Conservation (phyloP, 2,329 filamentous ascomycete genomes). For the Monilinia fructigena region DNA sequence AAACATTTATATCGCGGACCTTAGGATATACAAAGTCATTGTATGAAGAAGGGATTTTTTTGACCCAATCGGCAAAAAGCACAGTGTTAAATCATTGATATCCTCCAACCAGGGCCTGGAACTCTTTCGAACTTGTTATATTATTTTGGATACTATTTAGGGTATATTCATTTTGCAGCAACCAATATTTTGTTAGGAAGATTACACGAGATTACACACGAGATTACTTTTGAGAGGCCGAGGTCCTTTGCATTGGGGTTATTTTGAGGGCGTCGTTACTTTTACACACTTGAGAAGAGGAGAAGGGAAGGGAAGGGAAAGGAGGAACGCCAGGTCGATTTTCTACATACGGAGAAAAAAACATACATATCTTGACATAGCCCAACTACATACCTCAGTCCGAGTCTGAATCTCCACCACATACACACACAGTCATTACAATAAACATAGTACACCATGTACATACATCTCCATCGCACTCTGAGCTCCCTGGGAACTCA, state of each 20-base stretch:
- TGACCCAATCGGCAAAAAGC: neutral
- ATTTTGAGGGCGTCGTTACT: neutral
- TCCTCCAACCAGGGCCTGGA: neutral
- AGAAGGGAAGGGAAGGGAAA: too few species aligned
- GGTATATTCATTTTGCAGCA: too few species aligned
- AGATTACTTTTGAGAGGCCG: neutral
- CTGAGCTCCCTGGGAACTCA: neutral
- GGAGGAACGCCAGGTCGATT: neutral
- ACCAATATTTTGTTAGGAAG: neutral
- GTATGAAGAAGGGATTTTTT: neutral
- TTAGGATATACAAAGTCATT: neutral
- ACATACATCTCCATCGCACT: neutral
- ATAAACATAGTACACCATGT: neutral
- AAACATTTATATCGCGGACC: neutral
- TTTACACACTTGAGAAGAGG: neutral
- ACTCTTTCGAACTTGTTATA: neutral
- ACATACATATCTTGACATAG: neutral
- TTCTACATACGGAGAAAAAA: neutral
- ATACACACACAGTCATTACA: neutral
- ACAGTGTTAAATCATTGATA: conserved; percentile 8
- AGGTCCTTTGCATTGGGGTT: neutral
- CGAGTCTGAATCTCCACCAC: neutral
- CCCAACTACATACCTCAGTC: neutral
- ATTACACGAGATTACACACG: neutral
- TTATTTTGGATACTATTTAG: neutral